phyloP scores from a whole-genome alignment of 306 rosid species.

The Prosopis cineraria region DNA sequence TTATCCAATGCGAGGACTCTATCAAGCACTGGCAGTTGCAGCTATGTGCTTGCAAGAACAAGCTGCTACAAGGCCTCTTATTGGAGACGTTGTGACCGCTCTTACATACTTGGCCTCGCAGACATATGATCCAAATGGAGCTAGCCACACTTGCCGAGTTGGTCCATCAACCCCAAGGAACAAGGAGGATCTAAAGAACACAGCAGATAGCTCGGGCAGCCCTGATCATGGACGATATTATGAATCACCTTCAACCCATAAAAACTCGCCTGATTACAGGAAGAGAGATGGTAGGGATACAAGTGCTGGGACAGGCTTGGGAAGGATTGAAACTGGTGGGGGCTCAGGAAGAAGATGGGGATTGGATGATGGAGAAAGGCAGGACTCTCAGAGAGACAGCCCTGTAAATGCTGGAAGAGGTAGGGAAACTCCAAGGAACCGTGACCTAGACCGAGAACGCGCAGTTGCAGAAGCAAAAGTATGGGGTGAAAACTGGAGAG shows the following conservation, averaged over 20 bases:
- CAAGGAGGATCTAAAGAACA: slow-evolving; percentile 69
- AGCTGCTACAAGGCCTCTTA: slow-evolving; percentile 74
- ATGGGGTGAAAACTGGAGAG: slow-evolving; percentile 99
- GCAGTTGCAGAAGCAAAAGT: slow-evolving; percentile 96
- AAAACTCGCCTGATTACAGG: slow-evolving; percentile 86
- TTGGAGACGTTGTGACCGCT: slow-evolving; percentile 78
- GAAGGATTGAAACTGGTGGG: slow-evolving; percentile 58
- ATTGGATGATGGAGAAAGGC: slow-evolving; percentile 71
- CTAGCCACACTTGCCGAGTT: slow-evolving; percentile 57
- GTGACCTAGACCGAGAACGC: slow-evolving; percentile 90
- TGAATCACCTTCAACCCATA: slow-evolving; percentile 75
- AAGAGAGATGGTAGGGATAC: slow-evolving; percentile 73
- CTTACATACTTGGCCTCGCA: slow-evolving; percentile 75
- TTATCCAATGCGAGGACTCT: slow-evolving; percentile 70
- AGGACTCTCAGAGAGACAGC: slow-evolving; percentile 80
- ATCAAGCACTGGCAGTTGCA: slow-evolving; percentile 83
- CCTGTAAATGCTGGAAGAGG: slow-evolving; percentile 81
- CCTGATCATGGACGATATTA: slow-evolving; percentile 61
- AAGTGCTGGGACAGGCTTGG: slow-evolving; percentile 45
- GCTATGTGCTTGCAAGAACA: slow-evolving; percentile 89
- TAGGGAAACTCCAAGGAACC: slow-evolving; percentile 83
- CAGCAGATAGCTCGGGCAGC: slow-evolving; percentile 72
- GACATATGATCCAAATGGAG: slow-evolving; percentile 63
- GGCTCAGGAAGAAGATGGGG: slow-evolving; percentile 85
- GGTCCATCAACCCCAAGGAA: slow-evolving; percentile 85